phyloP scores from a whole-genome alignment of 768 basidiomycete species.

The Leccinum rimulosum region DNA sequence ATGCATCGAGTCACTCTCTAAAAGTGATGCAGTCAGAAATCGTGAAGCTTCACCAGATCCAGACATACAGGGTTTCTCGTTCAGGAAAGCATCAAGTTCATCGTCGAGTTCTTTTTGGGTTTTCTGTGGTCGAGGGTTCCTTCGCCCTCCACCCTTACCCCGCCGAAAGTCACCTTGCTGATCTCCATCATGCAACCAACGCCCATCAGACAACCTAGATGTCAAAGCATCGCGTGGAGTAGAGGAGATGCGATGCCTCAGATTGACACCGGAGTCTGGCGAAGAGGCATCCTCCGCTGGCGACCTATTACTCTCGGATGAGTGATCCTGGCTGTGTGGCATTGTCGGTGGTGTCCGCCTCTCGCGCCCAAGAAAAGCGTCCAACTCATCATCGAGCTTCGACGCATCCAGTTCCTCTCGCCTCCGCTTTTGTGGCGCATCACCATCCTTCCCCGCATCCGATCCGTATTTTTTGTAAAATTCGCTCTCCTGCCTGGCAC shows the following conservation, averaged over 20 bases:
- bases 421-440: conserved; percentile 37
- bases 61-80: conserved; percentile 40
- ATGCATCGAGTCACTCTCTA: not conserved
- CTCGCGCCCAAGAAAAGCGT: conserved; percentile 60
- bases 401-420: conserved; percentile 40
- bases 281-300: conserved; percentile 55
- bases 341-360: conserved; percentile 51
- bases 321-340: conserved; percentile 63
- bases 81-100: conserved; percentile 78
- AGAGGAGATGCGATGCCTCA: conserved; percentile 46
- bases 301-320: conserved; percentile 46
- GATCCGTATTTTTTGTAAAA: conserved; percentile 78
- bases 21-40: conserved; percentile 6
- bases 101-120: conserved; percentile 79
- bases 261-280: conserved; percentile 39
- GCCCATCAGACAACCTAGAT: conserved; percentile 17
- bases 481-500: conserved; percentile 67
- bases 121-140: conserved; percentile 44
- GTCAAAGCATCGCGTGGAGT: conserved; percentile 28
- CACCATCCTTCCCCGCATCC: conserved; percentile 59
- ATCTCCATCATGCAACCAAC: conserved; percentile 22
- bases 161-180: conserved; percentile 26
- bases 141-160: conserved; percentile 36
- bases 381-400: conserved; percentile 64
- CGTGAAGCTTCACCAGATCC: not conserved